phyloP scores from a whole-genome alignment of 2,329 filamentous ascomycete genomes.

The Colletotrichum sp. region DNA sequence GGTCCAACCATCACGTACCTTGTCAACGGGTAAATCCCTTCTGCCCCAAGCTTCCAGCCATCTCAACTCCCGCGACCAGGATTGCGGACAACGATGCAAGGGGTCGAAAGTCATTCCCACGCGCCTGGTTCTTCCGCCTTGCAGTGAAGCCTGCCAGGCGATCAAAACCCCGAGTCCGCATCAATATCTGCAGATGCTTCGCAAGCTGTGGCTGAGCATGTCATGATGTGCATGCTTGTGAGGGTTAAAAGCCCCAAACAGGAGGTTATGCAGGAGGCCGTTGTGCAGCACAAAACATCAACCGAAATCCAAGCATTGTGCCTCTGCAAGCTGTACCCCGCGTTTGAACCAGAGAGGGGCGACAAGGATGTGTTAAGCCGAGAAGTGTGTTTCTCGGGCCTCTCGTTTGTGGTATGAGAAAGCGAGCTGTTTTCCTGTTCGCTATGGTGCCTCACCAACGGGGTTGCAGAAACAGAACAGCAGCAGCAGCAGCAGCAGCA shows the following conservation, averaged over 20 bases:
- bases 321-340: slow-evolving; percentile 4
- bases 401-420: background rate
- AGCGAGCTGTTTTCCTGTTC: background rate
- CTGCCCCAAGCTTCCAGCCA: slow-evolving; percentile 9
- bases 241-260: slow-evolving; percentile 9
- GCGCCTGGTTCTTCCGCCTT: background rate
- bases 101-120: background rate
- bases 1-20: background rate
- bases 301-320: background rate
- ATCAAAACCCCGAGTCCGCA: background rate
- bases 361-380: background rate
- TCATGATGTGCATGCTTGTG: background rate
- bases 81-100: background rate
- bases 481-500: background rate
- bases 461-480: background rate
- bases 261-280: background rate
- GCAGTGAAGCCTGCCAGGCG: background rate
- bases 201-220: background rate
- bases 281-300: background rate
- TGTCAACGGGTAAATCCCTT: background rate
- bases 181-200: background rate
- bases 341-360: background rate
- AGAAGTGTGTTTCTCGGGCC: background rate
- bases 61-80: background rate
- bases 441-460: background rate